These are phyloP conservation scores for Triticum urartu DNA, from an alignment of 176 grass and related monocot genomes.

Conservation along the genomic window DNA sequence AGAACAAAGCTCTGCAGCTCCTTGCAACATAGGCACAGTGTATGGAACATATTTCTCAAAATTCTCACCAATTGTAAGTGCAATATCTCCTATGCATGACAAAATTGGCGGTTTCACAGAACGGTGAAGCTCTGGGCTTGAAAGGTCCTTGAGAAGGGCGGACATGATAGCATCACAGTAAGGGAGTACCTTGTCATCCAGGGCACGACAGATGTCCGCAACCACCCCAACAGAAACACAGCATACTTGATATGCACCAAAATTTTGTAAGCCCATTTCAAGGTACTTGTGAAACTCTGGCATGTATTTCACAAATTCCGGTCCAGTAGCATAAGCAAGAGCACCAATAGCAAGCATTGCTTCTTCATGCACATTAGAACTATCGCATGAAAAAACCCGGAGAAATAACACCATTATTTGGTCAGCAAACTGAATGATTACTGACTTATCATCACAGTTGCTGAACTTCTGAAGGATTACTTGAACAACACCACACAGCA, in stretches of 20 bases:
- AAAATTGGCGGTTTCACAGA: constrained; percentile 68
- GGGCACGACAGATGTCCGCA: constrained; percentile 53
- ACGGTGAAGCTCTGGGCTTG: constrained; percentile 45
- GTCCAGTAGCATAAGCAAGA: constrained; percentile 50
- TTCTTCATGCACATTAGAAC: constrained; percentile 54
- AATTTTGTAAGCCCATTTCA: constrained; percentile 61
- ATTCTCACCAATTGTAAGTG: constrained; percentile 65
- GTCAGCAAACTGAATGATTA: constrained; percentile 50
- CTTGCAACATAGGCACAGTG: constrained; percentile 58
- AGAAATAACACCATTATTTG: constrained; percentile 62
- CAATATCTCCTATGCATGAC: constrained; percentile 74
- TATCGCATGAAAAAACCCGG: constrained; percentile 50
- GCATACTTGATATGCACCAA: constrained; percentile 58
- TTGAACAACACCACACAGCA: constrained; percentile 60
- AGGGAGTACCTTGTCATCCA: constrained; percentile 53
- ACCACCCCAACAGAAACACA: constrained; percentile 61
- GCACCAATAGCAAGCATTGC: constrained; percentile 62
- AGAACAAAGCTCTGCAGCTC: constrained; percentile 53
- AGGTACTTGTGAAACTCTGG: constrained; percentile 55
- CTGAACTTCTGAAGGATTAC: constrained; percentile 60
- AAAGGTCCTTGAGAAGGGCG: constrained; percentile 55
- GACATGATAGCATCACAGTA: constrained; percentile 64
- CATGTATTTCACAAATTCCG: constrained; percentile 62
- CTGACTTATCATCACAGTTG: constrained; percentile 34
- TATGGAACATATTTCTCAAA: constrained; percentile 72